Evolutionary conservation across 2,329 filamentous ascomycete species (phyloP), one percentile per base, ranked within the genome.

Genomic region (Xylaria sp.): DNA sequence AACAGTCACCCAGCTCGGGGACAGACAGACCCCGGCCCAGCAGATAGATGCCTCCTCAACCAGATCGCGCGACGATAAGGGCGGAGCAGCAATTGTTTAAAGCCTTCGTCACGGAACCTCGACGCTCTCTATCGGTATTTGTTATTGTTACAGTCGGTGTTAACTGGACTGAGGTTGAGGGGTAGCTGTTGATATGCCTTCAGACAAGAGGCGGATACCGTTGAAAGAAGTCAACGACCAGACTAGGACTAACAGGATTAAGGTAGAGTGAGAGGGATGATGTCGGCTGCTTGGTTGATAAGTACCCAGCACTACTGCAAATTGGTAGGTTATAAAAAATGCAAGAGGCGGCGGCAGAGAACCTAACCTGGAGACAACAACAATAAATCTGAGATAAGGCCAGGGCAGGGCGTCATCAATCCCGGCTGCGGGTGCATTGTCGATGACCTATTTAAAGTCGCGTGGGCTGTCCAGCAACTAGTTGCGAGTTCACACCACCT

Each of bases 381-480:
- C 12, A 9, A 43, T 19, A 40, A 47, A 43, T 31, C 25, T 50
- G 40, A 35, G 19, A 59, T 50, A 54, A 61, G 60, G 61, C 50
- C 45, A 67, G 56, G 64, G 54, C 57, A 58, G 66, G 58, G 45
- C 37, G 62, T 71, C 67, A 70, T 65, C 66, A 67, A 65, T 68
- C 65, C 58, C 57, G 61, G 67, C 66, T 53, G 61, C 61, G 64
- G 65, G 58, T 51, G 38, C 42, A n/a, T 58, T 63, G 67, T 64
- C 53, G 68, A 68, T 72, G 70, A 69, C 69, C 66, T 54, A 38
- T 21, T 49, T 50, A 37, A 58, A 59, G 49, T 51, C 49, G 49
- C 49, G 49, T 51, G 49, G 11, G 31, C 49, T 17, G 49, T 51
- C 14, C 40, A 43, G 40, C n/a, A n/a, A 21, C 17, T 17, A 51